Percentiles rank a stretch among this genome's conserved stretches.
phyloP scores from a whole-genome alignment of 2,329 filamentous ascomycete genomes.

The Fusarium tanahbumbuense region DNA sequence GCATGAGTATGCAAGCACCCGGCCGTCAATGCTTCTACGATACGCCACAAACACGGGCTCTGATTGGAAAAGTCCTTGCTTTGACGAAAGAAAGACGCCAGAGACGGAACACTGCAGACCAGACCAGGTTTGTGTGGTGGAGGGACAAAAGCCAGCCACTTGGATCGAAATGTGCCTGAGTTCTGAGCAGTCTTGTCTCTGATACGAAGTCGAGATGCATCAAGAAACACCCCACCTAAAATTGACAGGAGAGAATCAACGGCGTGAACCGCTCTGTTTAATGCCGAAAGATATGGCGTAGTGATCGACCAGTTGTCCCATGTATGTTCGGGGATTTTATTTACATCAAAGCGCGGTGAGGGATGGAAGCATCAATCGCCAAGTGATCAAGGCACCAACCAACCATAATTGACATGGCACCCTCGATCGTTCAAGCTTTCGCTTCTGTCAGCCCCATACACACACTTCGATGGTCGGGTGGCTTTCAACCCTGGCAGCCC shows the following conservation, averaged over 20 bases:
- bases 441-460: slow-evolving; percentile 37
- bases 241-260: slow-evolving; percentile 1
- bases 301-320: slow-evolving; percentile 21
- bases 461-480: slow-evolving; percentile 33
- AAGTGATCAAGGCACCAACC: slow-evolving; percentile 35
- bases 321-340: slow-evolving; percentile 24
- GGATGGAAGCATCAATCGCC: slow-evolving; percentile 27
- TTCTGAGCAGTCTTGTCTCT: slow-evolving; percentile 32
- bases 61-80: slow-evolving; percentile 53
- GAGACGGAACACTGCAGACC: slow-evolving; percentile 46
- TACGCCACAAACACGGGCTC: slow-evolving; percentile 60
- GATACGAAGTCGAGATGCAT: slow-evolving; percentile 35
- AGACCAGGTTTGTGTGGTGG: slow-evolving; percentile 37
- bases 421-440: slow-evolving; percentile 39
- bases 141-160: slow-evolving; percentile 35
- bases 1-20: slow-evolving; percentile 63
- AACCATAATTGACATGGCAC: slow-evolving; percentile 34
- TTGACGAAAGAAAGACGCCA: slow-evolving; percentile 44
- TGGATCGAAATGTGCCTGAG: slow-evolving; percentile 35
- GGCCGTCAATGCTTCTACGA: slow-evolving; percentile 59
- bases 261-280: slow-evolving; percentile 17
- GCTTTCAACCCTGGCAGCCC: slow-evolving; percentile 39
- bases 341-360: slow-evolving; percentile 16
- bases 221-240: slow-evolving; percentile 12
- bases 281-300: slow-evolving; percentile 20